Percentiles rank a stretch among this genome's conserved stretches.
phyloP scores from a whole-genome alignment of 345 rosid species.

The Euphorbia peplus region DNA sequence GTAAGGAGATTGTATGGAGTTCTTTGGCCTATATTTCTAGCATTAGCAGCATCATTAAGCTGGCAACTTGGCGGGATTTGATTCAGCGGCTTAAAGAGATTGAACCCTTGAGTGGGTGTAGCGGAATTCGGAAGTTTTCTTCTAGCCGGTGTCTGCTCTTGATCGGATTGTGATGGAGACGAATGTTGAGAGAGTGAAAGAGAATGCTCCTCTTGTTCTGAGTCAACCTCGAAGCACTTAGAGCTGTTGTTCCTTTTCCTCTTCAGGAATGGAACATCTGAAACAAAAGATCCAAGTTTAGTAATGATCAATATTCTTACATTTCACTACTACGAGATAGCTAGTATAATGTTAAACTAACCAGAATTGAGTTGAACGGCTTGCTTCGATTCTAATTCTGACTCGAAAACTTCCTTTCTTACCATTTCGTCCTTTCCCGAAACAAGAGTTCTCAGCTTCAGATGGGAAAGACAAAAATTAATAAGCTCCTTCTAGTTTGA shows the following conservation, averaged over 20 bases:
- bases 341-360: constrained; percentile 10
- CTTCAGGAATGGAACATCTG: constrained; percentile 40
- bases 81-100: constrained; percentile 39
- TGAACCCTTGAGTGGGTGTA: constrained; percentile 31
- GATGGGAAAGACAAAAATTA: constrained; percentile 3
- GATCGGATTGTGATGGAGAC: constrained; percentile 70
- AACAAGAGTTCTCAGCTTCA: constrained; percentile 28
- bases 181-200: constrained; percentile 64
- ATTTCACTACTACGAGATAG: no score
- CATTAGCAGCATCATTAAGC: constrained; percentile 17
- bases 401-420: constrained; percentile 20
- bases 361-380: constrained; percentile 38
- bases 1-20: constrained; percentile 23
- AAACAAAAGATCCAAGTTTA: neutral
- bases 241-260: constrained; percentile 36
- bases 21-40: constrained; percentile 22
- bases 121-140: constrained; percentile 24
- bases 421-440: constrained; percentile 14
- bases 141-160: constrained; percentile 43
- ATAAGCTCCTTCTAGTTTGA: neutral
- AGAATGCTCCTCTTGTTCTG: constrained; percentile 69
- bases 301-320: neutral
- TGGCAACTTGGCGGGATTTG: constrained; percentile 28
- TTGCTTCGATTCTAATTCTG: constrained; percentile 31
- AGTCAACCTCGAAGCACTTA: constrained; percentile 44